Evolutionary conservation across 2,329 filamentous ascomycete species (phyloP).

Genomic region (Cercospora sp.): DNA sequence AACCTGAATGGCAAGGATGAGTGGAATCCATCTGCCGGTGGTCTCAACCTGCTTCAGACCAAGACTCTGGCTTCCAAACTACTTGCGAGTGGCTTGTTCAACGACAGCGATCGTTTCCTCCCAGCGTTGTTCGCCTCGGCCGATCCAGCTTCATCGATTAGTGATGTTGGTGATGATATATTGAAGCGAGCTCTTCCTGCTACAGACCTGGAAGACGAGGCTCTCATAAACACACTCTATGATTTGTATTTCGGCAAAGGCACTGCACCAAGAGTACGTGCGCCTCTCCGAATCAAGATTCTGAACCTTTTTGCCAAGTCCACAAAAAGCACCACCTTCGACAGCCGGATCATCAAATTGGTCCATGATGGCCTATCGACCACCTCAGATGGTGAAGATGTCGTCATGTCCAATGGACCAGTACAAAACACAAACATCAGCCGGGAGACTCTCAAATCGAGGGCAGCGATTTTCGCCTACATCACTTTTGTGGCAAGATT

Average conservation of each 20-base stretch:
- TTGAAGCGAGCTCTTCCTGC: constrained; percentile 72
- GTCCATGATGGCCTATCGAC: constrained; percentile 65
- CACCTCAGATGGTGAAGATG: constrained; percentile 34
- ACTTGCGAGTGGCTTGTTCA: constrained; percentile 82
- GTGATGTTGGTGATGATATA: constrained; percentile 83
- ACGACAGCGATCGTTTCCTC: constrained; percentile 77
- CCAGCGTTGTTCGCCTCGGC: constrained; percentile 81
- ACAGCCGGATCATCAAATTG: constrained; percentile 65
- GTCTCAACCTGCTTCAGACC: constrained; percentile 67
- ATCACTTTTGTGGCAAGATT: constrained; percentile 83
- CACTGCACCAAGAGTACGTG: constrained; percentile 54
- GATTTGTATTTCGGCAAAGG: constrained; percentile 67
- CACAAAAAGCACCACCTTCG: constrained; percentile 67
- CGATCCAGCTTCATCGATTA: constrained; percentile 76
- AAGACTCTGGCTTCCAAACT: constrained; percentile 70
- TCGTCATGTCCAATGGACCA: constrained; percentile 34
- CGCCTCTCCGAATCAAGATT: constrained; percentile 74
- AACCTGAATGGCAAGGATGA: constrained; percentile 66
- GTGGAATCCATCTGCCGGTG: constrained; percentile 64
- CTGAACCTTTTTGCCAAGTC: constrained; percentile 77
- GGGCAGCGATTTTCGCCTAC: constrained; percentile 80
- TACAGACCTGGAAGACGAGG: constrained; percentile 69
- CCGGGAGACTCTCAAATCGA: constrained; percentile 75
- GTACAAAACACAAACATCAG: constrained; percentile 52
- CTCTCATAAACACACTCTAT: constrained; percentile 67